Evolutionary conservation across 129 eudicot genomes (phyloP).

Genomic region (Flaveria ramosissima): DNA sequence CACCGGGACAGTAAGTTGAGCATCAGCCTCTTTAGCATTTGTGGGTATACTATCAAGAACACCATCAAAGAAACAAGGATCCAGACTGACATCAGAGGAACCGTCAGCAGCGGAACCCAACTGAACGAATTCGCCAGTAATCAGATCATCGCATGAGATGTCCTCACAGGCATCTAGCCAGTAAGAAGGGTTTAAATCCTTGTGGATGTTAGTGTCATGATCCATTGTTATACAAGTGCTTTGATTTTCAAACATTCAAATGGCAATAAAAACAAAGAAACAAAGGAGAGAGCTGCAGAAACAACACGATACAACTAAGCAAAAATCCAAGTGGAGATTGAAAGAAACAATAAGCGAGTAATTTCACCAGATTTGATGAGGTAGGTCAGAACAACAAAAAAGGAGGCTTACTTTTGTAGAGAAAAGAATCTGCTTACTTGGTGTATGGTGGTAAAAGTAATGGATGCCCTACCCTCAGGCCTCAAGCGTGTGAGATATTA

Average conservation of each 20-base stretch:
- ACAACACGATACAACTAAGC: too few species aligned
- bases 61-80: conserved; percentile 72
- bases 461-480: conserved; percentile 7
- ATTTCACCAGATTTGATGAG: neutral
- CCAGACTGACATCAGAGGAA: conserved; percentile 32
- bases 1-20: neutral
- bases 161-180: conserved; percentile 99
- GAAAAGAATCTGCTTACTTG: conserved; percentile 27
- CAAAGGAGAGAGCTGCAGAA: too few species aligned
- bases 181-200: conserved; percentile 54
- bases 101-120: conserved; percentile 8
- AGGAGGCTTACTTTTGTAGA: neutral
- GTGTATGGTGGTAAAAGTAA: conserved; percentile 12
- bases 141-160: conserved; percentile 59
- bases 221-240: conserved; percentile 37
- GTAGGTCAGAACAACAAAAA: neutral
- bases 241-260: conserved; percentile 15
- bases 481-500: conserved; percentile 20
- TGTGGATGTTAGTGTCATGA: conserved; percentile 26
- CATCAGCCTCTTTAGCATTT: conserved; percentile 34
- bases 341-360: neutral
- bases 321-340: too few species aligned
- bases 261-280: too few species aligned
- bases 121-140: conserved; percentile 36
- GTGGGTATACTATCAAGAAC: conserved; percentile 59